Evolutionary conservation across 2,329 filamentous ascomycete species (phyloP).

Genomic region (Didymella keratinophila): DNA sequence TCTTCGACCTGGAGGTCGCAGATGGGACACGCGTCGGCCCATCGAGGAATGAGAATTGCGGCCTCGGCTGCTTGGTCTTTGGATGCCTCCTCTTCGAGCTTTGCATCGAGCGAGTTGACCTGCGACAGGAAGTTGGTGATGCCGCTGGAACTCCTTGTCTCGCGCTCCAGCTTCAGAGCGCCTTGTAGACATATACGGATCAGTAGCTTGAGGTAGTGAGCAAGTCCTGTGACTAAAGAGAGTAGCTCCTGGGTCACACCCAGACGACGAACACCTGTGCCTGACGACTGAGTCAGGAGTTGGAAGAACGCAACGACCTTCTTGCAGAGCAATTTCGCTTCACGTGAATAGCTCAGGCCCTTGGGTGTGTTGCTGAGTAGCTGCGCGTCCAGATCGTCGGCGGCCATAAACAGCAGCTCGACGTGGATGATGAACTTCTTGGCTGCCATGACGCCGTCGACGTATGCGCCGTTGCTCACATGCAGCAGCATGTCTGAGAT

Average conservation of each 20-base stretch:
- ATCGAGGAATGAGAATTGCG: slow-evolving; percentile 54
- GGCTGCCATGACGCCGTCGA: slow-evolving; percentile 92
- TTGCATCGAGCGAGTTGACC: slow-evolving; percentile 77
- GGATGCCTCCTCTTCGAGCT: slow-evolving; percentile 48
- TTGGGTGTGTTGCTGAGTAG: slow-evolving; percentile 76
- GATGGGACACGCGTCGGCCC: slow-evolving; percentile 76
- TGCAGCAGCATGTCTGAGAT: slow-evolving; percentile 99
- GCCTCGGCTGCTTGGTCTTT: slow-evolving; percentile 53
- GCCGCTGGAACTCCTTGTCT: slow-evolving; percentile 75
- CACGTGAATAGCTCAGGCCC: slow-evolving; percentile 87
- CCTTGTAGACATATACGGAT: slow-evolving; percentile 97
- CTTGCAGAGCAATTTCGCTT: slow-evolving; percentile 99
- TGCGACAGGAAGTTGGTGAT: slow-evolving; percentile 85
- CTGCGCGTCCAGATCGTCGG: slow-evolving; percentile 81
- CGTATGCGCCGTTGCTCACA: slow-evolving; percentile 95
- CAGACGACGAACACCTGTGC: slow-evolving; percentile 85
- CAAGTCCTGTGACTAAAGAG: slow-evolving; percentile 93
- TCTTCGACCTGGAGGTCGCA: slow-evolving; percentile 93
- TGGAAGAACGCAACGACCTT: slow-evolving; percentile 99
- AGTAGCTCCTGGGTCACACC: slow-evolving; percentile 98
- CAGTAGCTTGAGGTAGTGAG: slow-evolving; percentile 95
- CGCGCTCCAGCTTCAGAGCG: slow-evolving; percentile 87
- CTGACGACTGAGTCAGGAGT: slow-evolving; percentile 91
- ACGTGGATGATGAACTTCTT: slow-evolving; percentile 97
- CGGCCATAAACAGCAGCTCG: slow-evolving; percentile 87